Evolutionary conservation across 1,139 yeast species (phyloP).

Genomic region (Blastobotrys malaysiensis): DNA sequence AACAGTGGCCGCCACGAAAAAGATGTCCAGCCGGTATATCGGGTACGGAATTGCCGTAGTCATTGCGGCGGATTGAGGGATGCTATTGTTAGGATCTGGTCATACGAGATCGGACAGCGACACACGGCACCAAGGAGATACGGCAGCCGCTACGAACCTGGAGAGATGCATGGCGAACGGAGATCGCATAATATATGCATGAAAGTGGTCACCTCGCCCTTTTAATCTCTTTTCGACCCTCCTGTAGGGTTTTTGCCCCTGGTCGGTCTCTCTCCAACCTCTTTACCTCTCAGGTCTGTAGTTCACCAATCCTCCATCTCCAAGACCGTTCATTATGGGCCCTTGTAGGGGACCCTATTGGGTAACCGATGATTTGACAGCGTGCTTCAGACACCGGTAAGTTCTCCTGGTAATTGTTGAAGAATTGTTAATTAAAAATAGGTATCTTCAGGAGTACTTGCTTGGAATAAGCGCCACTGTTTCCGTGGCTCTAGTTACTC

Average conservation of each 20-base stretch:
- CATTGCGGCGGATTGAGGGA: too few relatives aligned
- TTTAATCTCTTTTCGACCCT: background rate
- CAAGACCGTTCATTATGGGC: background rate
- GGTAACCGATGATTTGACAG: slow-evolving; percentile 26
- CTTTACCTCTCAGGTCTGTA: too few relatives aligned
- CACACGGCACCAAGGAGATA: background rate
- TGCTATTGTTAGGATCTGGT: background rate
- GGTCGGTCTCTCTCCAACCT: background rate
- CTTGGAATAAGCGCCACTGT: slow-evolving; percentile 13
- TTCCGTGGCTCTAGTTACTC: slow-evolving; percentile 16
- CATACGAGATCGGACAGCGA: background rate
- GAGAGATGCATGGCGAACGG: background rate
- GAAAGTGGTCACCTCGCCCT: background rate
- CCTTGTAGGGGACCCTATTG: slow-evolving; percentile 24
- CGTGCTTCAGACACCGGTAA: slow-evolving; percentile 27
- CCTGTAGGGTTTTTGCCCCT: background rate
- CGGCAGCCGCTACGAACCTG: background rate
- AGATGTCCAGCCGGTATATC: too few relatives aligned
- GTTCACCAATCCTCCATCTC: background rate
- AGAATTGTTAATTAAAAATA: slow-evolving; percentile 16
- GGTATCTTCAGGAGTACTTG: slow-evolving; percentile 23
- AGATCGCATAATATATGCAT: too few relatives aligned
- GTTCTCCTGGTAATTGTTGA: too few relatives aligned
- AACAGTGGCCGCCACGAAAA: too few relatives aligned
- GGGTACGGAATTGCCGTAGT: too few relatives aligned